phyloP scores from a whole-genome alignment of 208 protist genomes.

The Leptomonas seymouri region DNA sequence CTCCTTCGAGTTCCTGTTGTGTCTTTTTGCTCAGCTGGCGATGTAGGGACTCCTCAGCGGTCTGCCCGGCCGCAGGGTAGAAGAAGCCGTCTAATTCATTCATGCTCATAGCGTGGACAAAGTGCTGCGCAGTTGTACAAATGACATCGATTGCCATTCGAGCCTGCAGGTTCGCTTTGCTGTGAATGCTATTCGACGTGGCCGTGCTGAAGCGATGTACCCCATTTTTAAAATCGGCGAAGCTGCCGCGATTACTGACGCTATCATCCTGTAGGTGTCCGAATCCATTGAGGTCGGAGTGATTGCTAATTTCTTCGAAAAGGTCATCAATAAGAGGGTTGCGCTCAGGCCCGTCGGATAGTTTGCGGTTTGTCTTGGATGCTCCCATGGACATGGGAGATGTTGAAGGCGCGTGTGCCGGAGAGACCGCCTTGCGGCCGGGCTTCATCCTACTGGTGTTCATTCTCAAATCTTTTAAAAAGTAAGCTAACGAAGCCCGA shows the following conservation, averaged over 20 bases:
- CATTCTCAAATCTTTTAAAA: not conserved
- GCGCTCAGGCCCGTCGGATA: not conserved
- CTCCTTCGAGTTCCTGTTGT: constrained; percentile 30
- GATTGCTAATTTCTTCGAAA: constrained; percentile 24
- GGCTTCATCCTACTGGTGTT: constrained; percentile 8
- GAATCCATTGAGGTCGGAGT: not conserved
- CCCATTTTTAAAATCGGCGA: not conserved
- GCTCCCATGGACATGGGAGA: not conserved
- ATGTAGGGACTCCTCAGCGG: constrained; percentile 28
- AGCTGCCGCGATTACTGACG: constrained; percentile 18
- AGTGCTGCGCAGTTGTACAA: constrained; percentile 39
- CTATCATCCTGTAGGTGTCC: constrained; percentile 15
- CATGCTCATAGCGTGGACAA: constrained; percentile 56
- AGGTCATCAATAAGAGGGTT: constrained; percentile 57
- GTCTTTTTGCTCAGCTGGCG: constrained; percentile 26
- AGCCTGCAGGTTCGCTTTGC: not conserved
- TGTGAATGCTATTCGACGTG: not conserved
- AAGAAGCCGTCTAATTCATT: constrained; percentile 53
- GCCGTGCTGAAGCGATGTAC: constrained; percentile 10
- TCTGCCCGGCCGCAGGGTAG: not conserved
- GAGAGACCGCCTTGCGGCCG: constrained; percentile 10
- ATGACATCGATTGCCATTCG: constrained; percentile 33
- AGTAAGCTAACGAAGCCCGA: not conserved
- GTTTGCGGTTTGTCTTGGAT: constrained; percentile 6
- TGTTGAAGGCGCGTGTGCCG: not conserved